Base-by-base conservation (phyloP, 768 basidiomycete genomes). In the Tricholoma terreum region DNA sequence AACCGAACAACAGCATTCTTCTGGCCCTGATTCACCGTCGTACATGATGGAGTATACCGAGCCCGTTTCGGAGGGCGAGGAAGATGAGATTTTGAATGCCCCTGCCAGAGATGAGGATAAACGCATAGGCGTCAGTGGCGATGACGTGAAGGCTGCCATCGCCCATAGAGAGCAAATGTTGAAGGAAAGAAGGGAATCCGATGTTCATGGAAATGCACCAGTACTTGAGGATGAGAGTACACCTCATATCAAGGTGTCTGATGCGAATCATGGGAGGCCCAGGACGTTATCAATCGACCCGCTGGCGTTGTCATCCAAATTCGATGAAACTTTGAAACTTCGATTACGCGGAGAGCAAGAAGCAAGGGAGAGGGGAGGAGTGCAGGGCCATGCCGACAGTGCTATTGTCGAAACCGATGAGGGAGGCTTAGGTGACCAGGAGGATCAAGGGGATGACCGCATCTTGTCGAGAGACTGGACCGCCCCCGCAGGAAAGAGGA, bases 51-150 rank as follows among this genome's bases (percentile, higher is more conserved):
- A 61, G 7, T 98, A 98, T 66, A 78, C 84, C 22, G 97, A 99
- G 66, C 97, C 97, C 1, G 75, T 94, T 10, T 97, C 94, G 0
- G 97, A 98, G 70, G 97, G 93, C 35, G 96, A 99, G 69, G 91
- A 92, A 10, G 95, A 94, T 57, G 86, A 80, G 24, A 80, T 83
- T 66, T 81, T 83, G 50, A 64, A 86, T 21, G 77, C 78, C 0
- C 84, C 90, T 15, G 90, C 93, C 4, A 80, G 72, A 53, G 90
- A 99, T 65, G 95, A 98, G 69, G 85, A 85, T 57, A 84, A 83
- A 62, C 85, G 90, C 36, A 88, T 89, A 1, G 89, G 94, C 27
- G 75, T 98, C 49, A 83, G 84, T 51, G 81, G 81, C 2, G 80
- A 79, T 6, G 85, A 90, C 57, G 87, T 93, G 33, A 85, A 88